Percentiles rank a stretch among this genome's conserved stretches.
Evolutionary conservation across 768 basidiomycete genomes (phyloP).

Genomic region (Auriculariales sp.): DNA sequence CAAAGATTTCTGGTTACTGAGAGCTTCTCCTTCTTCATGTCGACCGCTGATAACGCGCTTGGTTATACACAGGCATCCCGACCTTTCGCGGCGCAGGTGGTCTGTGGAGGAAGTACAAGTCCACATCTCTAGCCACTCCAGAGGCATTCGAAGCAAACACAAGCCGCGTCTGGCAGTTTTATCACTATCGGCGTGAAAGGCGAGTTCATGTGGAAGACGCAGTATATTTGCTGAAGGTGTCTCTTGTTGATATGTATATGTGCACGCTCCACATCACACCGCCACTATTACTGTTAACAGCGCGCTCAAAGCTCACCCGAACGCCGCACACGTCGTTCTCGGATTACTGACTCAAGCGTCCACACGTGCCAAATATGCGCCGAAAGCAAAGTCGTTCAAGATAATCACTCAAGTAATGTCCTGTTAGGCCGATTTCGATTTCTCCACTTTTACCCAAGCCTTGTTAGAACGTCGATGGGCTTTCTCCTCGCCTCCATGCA

Average conservation of each 20-base stretch:
- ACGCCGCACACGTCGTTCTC: slow-evolving; percentile 40
- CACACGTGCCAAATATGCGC: slow-evolving; percentile 25
- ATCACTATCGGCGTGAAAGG: slow-evolving; percentile 38
- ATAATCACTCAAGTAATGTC: background rate
- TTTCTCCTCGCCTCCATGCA: slow-evolving; percentile 2
- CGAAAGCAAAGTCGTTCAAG: slow-evolving; percentile 12
- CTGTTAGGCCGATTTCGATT: slow-evolving; percentile 1
- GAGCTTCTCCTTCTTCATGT: slow-evolving; percentile 8
- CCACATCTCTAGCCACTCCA: slow-evolving; percentile 7
- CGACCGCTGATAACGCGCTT: background rate
- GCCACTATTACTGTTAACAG: slow-evolving; percentile 16
- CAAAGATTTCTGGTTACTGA: background rate
- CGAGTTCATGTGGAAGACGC: slow-evolving; percentile 3
- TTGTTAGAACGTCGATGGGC: slow-evolving; percentile 10
- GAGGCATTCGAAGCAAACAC: slow-evolving; percentile 7
- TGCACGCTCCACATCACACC: background rate
- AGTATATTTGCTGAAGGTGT: background rate
- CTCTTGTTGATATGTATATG: slow-evolving; percentile 6
- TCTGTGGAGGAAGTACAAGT: slow-evolving; percentile 2
- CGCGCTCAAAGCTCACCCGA: slow-evolving; percentile 32
- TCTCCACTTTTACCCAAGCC: background rate
- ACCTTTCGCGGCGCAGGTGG: slow-evolving; percentile 9
- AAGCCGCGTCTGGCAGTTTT: slow-evolving; percentile 10
- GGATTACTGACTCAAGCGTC: slow-evolving; percentile 26
- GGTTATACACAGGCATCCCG: slow-evolving; percentile 16